Percentiles rank a stretch among this genome's conserved stretches.
These are phyloP conservation scores for Agrocybe pediades DNA, from an alignment of 768 basidiomycete genomes.

Conservation along the genomic window DNA sequence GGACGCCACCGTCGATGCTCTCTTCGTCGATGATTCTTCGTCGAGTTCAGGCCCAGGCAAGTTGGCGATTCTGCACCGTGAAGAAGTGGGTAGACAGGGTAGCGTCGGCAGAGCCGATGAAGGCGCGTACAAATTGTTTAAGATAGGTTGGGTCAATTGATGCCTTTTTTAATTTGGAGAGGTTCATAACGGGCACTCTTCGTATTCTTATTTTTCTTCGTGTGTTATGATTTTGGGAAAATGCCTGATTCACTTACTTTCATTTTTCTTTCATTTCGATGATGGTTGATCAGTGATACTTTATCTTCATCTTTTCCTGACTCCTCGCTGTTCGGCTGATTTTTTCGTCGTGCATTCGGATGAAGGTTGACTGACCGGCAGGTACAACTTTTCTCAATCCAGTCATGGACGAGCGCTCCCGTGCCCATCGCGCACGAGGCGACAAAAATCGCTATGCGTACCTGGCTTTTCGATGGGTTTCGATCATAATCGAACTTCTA, in stretches of 20 bases:
- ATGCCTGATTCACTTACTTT: neutral
- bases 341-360: too few relatives aligned
- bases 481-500: too few relatives aligned
- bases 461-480: too few relatives aligned
- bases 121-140: conserved; percentile 65
- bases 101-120: conserved; percentile 73
- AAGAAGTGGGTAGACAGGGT: conserved; percentile 48
- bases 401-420: too few relatives aligned
- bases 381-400: too few relatives aligned
- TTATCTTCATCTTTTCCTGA: too few relatives aligned
- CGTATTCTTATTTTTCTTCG: neutral
- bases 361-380: too few relatives aligned
- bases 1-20: conserved; percentile 53
- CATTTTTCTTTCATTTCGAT: neutral
- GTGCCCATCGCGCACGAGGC: too few relatives aligned
- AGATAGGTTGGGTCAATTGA: conserved; percentile 64
- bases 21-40: conserved; percentile 40
- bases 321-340: too few relatives aligned
- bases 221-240: neutral
- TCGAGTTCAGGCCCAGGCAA: neutral
- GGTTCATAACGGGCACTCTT: neutral
- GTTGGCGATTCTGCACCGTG: conserved; percentile 49
- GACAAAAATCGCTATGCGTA: too few relatives aligned
- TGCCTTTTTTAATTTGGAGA: neutral
- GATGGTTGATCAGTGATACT: too few relatives aligned